Conservation (phyloP, 1,284 basidiomycete genomes). For the Leccinum pallidistipes region DNA sequence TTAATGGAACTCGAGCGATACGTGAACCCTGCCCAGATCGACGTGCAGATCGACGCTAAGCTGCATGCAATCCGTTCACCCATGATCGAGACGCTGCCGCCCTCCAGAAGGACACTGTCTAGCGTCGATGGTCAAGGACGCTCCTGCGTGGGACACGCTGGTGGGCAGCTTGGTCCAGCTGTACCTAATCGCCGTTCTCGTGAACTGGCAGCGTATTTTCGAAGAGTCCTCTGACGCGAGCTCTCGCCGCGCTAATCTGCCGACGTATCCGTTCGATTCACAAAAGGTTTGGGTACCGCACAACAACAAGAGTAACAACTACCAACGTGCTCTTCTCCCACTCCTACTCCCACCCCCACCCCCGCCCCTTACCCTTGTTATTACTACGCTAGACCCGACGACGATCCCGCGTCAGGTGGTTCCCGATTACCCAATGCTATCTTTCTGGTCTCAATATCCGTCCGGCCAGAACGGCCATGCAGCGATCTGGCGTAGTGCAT, state of each 20-base stretch:
- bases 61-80: too few species aligned
- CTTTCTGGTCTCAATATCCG: too few species aligned
- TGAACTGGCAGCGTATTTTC: conserved; percentile 61
- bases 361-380: too few species aligned
- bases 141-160: conserved; percentile 47
- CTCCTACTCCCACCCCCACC: too few species aligned
- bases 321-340: not conserved
- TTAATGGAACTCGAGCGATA: too few species aligned
- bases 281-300: conserved; percentile 59
- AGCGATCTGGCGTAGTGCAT: too few species aligned
- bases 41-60: too few species aligned
- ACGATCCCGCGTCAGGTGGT: too few species aligned
- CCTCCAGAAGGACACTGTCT: conserved; percentile 39
- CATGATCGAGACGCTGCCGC: conserved; percentile 1
- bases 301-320: conserved; percentile 29
- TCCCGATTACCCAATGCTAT: too few species aligned
- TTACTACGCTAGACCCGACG: too few species aligned
- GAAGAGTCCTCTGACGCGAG: conserved; percentile 37
- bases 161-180: conserved; percentile 47
- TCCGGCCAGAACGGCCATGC: too few species aligned
- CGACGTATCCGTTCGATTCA: conserved; percentile 60
- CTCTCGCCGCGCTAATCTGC: conserved; percentile 47
- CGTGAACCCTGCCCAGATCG: too few species aligned
- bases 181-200: conserved; percentile 40
- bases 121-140: conserved; percentile 49